These are phyloP conservation scores for Curvularia verruculosa DNA, from an alignment of 2,329 filamentous ascomycete genomes.

Conservation along the genomic window DNA sequence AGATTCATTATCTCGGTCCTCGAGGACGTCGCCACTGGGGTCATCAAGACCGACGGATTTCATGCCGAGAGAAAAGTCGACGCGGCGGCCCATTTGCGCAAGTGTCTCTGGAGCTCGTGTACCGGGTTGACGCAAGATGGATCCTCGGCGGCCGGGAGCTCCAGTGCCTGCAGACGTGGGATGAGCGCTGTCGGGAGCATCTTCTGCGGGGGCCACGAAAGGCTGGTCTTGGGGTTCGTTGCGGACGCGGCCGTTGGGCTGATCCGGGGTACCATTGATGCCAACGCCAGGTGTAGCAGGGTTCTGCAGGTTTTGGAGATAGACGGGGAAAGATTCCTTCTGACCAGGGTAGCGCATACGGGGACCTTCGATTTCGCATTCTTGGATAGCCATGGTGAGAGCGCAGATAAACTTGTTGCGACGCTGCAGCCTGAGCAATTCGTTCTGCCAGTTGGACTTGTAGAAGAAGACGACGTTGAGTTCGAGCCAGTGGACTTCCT, in stretches of 20 bases:
- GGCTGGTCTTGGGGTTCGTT: slow-evolving; percentile 50
- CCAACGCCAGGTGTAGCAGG: slow-evolving; percentile 51
- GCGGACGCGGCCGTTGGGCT: slow-evolving; percentile 49
- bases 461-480: slow-evolving; percentile 97
- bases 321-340: slow-evolving; percentile 70
- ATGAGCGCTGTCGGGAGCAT: slow-evolving; percentile 10
- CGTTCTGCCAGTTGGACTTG: slow-evolving; percentile 96
- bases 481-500: slow-evolving; percentile 82
- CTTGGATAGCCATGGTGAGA: slow-evolving; percentile 83
- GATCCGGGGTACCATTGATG: slow-evolving; percentile 53
- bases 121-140: slow-evolving; percentile 61
- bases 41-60: slow-evolving; percentile 63
- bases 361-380: slow-evolving; percentile 84
- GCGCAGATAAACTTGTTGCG: slow-evolving; percentile 95
- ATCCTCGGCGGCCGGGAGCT: slow-evolving; percentile 49
- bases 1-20: slow-evolving; percentile 55
- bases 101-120: slow-evolving; percentile 61
- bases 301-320: slow-evolving; percentile 61
- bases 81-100: slow-evolving; percentile 64
- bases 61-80: slow-evolving; percentile 75
- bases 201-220: slow-evolving; percentile 49
- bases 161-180: slow-evolving; percentile 7
- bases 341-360: slow-evolving; percentile 74
- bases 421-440: slow-evolving; percentile 83
- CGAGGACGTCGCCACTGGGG: slow-evolving; percentile 68